Base-by-base conservation (phyloP, 2,329 filamentous ascomycete genomes). In the Pyrenophora teres region DNA sequence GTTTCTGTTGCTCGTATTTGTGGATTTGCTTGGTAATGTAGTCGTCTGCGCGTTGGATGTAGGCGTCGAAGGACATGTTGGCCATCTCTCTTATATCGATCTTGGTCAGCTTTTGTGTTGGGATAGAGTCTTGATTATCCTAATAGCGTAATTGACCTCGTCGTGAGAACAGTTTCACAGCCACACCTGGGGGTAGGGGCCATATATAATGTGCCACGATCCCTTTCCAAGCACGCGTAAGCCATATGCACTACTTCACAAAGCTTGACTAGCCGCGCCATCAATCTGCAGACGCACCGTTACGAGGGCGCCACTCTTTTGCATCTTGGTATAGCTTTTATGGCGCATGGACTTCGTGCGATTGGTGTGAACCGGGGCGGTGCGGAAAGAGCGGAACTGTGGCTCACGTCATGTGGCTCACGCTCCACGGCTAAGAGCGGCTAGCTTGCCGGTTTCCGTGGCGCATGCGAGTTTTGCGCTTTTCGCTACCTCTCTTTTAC, bases 11-110 rank as follows among this genome's bases (percentile, higher is more conserved):
- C 44, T 62, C 56, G 40, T 52, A 57, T 33, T 59, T 62, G 37
- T 62, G 48, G 13, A 62, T 59, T 41, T 62, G 56, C 23, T 59
- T 56, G 6, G 40, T 44, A 13, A 62, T 62, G 25, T 50, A 62
- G 39, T 57, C 44, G 38, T 62, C 59, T 23, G 56, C 59, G 19
- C 59, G 53, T 31, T 55, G 52, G 21, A 62, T 46, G 31, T 54
- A 56, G 39, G 56, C 43, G 23, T 62, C 55, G 33, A 62, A 50
- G 21, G 55, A 42, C 50, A 47, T 62, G 18, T 15, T 42, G 42
- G 32, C 31, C 39, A 30, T 45, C 32, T 40, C 27, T 40, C 12
- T 30, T 10, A 16, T 27, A 38, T 27, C 9, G 6, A 10, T 46
- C 23, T 33, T 16, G 36, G 30, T 19, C 15, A 23, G 19, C 27